Base-by-base conservation (phyloP, 164 flowering plant genomes). In the Tinospora cordifolia region DNA sequence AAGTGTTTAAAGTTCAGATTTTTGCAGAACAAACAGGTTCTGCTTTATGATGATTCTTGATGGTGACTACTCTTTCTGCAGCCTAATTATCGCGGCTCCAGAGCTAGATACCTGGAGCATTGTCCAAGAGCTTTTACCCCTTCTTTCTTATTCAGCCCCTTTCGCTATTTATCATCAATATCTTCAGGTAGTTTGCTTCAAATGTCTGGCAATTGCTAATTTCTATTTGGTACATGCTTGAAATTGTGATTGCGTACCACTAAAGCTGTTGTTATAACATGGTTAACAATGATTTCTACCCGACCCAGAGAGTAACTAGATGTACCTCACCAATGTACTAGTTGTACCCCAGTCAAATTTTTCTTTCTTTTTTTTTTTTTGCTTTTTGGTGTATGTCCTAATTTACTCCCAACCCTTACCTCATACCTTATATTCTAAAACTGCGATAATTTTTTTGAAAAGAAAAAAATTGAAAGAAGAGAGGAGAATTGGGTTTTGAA, bases 81-180 rank as follows among this genome's bases (percentile, higher is more conserved):
- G 98, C 79, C 78, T 94, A 75, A 83, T 94, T 58, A 79, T 94
- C 65, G 98, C 96, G 47, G 92, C 97, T n/a, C 97, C 92, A 17
- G 91, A 90, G 59, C 71, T 81, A 73, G 98, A 94, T 85, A 76
- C 85, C 26, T 92, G 98, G 93, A 83, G 71, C 65, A 71, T 78
- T 24, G 80, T 85, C 63, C 82, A 87, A 79, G 89, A 89, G 72
- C 79, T 92, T 36, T 79, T 94, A 39, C 98, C 98, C 7, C 87
- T 86, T 79, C 58, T 92, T 39, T 81, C 98, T 6, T 81, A 79
- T 80, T 94, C 99, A 2, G 96, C 99, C 27, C 92, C 99, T 40
- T 94, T 94, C 82, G 90, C 87, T 14, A 84, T 94, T 63, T 92
- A 90, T 79, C 97, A 94, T 76, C 97, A 92, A 67, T 86, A 87